Conservation (phyloP, 306 rosid species). For the Pterocarpus santalinus region DNA sequence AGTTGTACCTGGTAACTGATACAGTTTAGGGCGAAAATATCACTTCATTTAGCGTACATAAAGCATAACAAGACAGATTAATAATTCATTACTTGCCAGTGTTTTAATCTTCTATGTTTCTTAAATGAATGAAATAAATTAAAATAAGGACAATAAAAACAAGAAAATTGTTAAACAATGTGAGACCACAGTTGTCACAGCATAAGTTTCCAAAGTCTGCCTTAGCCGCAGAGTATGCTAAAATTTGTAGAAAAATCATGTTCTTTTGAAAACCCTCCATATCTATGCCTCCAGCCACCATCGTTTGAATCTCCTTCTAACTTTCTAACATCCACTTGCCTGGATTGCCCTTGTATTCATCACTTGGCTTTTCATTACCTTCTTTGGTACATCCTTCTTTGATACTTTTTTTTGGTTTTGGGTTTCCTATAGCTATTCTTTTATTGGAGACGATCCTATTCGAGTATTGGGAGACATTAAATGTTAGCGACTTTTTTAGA, state of each 20-base stretch:
- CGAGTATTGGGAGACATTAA: too few species aligned
- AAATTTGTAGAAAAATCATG: background rate
- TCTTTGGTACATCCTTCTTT: too few species aligned
- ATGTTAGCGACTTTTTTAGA: too few species aligned
- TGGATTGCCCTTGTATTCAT: too few species aligned
- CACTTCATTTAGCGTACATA: background rate
- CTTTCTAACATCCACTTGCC: too few species aligned
- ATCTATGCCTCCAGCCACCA: background rate
- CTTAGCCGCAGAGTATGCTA: background rate
- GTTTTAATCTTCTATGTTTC: background rate
- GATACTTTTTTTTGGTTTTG: too few species aligned
- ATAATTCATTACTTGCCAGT: background rate
- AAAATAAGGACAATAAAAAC: background rate
- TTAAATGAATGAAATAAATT: background rate
- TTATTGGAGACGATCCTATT: too few species aligned
- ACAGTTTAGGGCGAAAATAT: background rate
- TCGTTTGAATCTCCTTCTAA: background rate
- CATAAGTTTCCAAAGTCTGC: constrained; percentile 6
- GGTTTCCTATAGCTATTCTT: too few species aligned
- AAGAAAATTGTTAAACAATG: background rate
- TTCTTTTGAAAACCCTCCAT: background rate
- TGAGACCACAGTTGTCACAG: background rate
- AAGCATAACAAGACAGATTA: background rate
- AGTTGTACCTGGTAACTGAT: background rate
- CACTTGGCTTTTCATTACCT: too few species aligned